A percentile compares a stretch with the other conserved stretches of the same genome.
Evolutionary conservation across 257 asterid species (phyloP).

Genomic region (Thymus mandschuricus): DNA sequence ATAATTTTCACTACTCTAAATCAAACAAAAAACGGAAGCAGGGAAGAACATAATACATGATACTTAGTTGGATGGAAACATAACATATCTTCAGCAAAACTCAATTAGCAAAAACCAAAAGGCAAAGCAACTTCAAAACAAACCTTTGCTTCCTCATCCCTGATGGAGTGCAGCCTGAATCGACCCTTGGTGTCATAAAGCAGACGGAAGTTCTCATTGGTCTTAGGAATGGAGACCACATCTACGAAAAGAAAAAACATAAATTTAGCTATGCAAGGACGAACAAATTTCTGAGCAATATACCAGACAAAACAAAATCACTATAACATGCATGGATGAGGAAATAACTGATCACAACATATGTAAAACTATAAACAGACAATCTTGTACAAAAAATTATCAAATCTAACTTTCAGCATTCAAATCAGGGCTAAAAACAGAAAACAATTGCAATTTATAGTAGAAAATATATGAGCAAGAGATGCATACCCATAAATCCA

Average conservation of each 20-base stretch:
- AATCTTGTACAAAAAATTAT: no score
- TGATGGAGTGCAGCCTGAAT: constrained; percentile 67
- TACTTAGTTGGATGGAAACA: not conserved
- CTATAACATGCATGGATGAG: not conserved
- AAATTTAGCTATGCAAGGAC: constrained; percentile 11
- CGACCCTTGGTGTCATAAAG: constrained; percentile 83
- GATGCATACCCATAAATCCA: constrained; percentile 72
- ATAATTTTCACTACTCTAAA: not conserved
- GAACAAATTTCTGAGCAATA: not conserved
- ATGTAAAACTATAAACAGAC: no score
- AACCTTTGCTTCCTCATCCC: constrained; percentile 86
- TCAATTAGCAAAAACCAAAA: not conserved
- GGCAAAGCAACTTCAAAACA: not conserved
- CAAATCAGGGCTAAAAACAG: no score
- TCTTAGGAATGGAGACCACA: constrained; percentile 79
- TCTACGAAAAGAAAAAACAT: constrained; percentile 37
- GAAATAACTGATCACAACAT: no score
- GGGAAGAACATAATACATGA: not conserved
- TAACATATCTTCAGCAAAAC: not conserved
- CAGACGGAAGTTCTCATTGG: constrained; percentile 77
- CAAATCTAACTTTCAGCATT: no score
- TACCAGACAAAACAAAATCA: not conserved
- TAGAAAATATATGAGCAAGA: not conserved
- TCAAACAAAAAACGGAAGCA: not conserved
- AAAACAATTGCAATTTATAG: no score